These are phyloP conservation scores for Zoysia japonica DNA, from an alignment of 176 grass and related monocot species.

Conservation along the genomic window DNA sequence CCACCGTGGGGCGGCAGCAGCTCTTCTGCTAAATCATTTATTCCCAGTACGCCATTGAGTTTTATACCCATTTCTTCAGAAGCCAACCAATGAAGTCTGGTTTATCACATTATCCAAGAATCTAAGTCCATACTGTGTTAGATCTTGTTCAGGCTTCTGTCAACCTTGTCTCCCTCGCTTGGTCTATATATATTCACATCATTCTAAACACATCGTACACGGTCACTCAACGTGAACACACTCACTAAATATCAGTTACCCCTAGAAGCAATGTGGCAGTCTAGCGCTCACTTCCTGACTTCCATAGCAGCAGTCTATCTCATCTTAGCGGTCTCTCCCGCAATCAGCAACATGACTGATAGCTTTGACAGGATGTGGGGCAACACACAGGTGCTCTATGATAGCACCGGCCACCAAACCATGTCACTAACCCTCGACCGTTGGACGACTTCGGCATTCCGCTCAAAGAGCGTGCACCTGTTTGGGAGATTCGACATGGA, in stretches of 20 bases:
- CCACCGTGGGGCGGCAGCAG: constrained; percentile 4
- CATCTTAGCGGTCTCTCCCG: constrained; percentile 11
- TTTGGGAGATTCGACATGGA: constrained; percentile 68
- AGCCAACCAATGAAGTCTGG: constrained; percentile 17
- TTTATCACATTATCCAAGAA: constrained; percentile 29
- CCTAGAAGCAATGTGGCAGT: constrained; percentile 6
- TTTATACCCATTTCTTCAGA: constrained; percentile 5
- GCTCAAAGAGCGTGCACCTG: constrained; percentile 49
- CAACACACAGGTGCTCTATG: constrained; percentile 8
- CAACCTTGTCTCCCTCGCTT: neutral
- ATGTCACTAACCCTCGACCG: constrained; percentile 48
- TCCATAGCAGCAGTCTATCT: neutral
- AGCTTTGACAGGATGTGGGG: constrained; percentile 53
- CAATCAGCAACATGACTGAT: constrained; percentile 30
- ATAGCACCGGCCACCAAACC: constrained; percentile 29
- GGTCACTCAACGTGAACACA: neutral
- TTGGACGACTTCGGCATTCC: constrained; percentile 36
- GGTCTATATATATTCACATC: constrained; percentile 35
- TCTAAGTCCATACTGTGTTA: neutral
- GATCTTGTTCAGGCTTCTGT: constrained; percentile 17
- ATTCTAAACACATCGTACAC: constrained; percentile 9
- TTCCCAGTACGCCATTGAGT: neutral
- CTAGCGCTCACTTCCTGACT: constrained; percentile 16
- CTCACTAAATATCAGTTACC: neutral
- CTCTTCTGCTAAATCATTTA: constrained; percentile 3